A percentile compares a stretch with the other conserved stretches of the same genome.
phyloP scores from a whole-genome alignment of 2,329 filamentous ascomycete genomes.

The Fusarium guadeloupense region DNA sequence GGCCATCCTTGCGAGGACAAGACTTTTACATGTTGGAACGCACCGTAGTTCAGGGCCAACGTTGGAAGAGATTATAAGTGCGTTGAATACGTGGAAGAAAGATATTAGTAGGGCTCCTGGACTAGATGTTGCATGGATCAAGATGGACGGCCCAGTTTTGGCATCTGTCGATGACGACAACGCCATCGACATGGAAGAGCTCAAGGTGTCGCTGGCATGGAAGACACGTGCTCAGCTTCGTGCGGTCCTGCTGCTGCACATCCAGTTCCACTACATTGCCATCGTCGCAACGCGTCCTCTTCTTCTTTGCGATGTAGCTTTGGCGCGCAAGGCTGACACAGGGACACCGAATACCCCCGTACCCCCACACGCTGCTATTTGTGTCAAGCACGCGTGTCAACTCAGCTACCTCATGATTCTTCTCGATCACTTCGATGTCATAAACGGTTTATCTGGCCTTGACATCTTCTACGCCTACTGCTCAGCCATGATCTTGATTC shows the following conservation, averaged over 20 bases:
- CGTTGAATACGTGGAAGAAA: conserved; percentile 17
- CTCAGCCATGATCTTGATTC: conserved; percentile 43
- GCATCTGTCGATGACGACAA: conserved; percentile 7
- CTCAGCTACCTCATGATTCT: conserved; percentile 46
- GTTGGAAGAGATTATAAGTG: conserved; percentile 18
- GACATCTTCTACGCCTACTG: conserved; percentile 51
- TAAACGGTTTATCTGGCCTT: conserved; percentile 48
- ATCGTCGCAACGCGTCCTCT: conserved; percentile 47
- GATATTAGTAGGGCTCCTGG: conserved; percentile 27
- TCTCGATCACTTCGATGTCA: conserved; percentile 45
- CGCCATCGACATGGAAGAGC: conserved; percentile 40
- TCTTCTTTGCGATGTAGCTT: conserved; percentile 39
- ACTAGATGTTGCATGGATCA: conserved; percentile 24
- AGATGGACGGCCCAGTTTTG: neutral
- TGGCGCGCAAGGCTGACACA: conserved; percentile 1
- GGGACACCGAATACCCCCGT: neutral
- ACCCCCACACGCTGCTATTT: conserved; percentile 7
- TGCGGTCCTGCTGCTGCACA: conserved; percentile 44
- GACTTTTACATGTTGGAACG: conserved; percentile 31
- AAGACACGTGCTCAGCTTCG: conserved; percentile 43
- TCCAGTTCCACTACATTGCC: conserved; percentile 47
- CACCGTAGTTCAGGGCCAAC: conserved; percentile 14
- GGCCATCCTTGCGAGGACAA: conserved; percentile 41
- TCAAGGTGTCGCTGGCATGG: conserved; percentile 42
- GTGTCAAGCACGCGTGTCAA: conserved; percentile 46